A percentile compares a stretch with the other conserved stretches of the same genome.
Conservation (phyloP, 805 yeast genomes). For the Lipomyces chichibuensis region DNA sequence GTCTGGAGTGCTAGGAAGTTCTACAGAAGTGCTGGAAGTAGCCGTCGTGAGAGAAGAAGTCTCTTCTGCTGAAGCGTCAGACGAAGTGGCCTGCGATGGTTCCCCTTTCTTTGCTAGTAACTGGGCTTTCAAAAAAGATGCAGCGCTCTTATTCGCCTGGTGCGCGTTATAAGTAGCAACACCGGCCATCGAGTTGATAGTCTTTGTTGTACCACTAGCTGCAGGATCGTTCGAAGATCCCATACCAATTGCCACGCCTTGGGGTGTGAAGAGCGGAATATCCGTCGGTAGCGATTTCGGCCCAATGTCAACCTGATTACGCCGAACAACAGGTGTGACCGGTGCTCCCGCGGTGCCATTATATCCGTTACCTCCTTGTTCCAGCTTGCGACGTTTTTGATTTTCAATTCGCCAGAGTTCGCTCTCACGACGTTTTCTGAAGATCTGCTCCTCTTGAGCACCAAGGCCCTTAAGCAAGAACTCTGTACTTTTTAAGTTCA, state of each 20-base stretch:
- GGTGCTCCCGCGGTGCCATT: not conserved
- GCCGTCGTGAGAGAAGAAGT: constrained; percentile 14
- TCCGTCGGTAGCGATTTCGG: constrained; percentile 69
- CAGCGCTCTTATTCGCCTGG: constrained; percentile 69
- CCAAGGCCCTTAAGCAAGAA: constrained; percentile 66
- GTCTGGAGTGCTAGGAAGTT: constrained; percentile 16
- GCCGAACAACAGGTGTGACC: constrained; percentile 20
- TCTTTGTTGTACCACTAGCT: constrained; percentile 15
- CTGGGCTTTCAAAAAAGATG: constrained; percentile 58
- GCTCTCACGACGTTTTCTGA: constrained; percentile 65
- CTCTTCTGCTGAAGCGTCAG: constrained; percentile 21
- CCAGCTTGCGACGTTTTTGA: constrained; percentile 57
- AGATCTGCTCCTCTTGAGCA: constrained; percentile 74
- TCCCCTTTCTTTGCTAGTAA: constrained; percentile 34
- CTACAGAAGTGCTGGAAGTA: constrained; percentile 23
- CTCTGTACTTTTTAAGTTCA: constrained; percentile 78
- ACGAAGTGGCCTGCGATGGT: constrained; percentile 8
- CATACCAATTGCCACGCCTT: constrained; percentile 70
- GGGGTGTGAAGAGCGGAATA: constrained; percentile 74
- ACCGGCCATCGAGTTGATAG: constrained; percentile 22
- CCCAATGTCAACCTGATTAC: constrained; percentile 72
- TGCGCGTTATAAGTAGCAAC: constrained; percentile 51
- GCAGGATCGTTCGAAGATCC: constrained; percentile 1
- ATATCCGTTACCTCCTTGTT: not conserved
- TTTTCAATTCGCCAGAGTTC: constrained; percentile 72